Evolutionary conservation across 2,329 filamentous ascomycete genomes (phyloP), one percentile per base, ranked within the genome.

Genomic region (Fusarium guadeloupense): DNA sequence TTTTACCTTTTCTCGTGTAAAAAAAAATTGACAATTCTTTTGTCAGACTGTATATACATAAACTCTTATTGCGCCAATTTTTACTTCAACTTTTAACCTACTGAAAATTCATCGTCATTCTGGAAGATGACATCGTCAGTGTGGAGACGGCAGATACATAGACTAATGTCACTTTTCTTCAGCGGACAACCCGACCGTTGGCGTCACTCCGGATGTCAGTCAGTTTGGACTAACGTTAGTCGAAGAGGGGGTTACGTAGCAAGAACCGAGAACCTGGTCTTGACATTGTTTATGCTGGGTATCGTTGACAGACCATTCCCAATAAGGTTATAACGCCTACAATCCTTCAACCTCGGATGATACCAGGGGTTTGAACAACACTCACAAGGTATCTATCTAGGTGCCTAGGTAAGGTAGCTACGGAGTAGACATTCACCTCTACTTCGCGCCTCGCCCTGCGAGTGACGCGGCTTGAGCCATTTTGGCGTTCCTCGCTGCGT

Each of bases 361-460:
- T 43, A 62, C 28, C 41, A n/a, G n/a, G 46, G 26, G 35, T 42
- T 54, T 38, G 17, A 50, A 50, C 43, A 20, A 41, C 43, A 44
- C 34, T 48, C 37, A 13, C 38, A 31, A 35, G 30, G 20, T 47
- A 49, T 54, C 54, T 59, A 40, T 25, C 54, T 59, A 33, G 52
- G 13, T 6, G 10, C 23, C 23, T 25, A 8, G 23, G 10, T 9
- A 25, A 25, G 23, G 23, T 25, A 25, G 23, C 23, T 25, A 25
- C 10, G 7, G 10, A 25, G 23, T n/a, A 31, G 28, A 31, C 16
- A 16, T 28, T 30, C 21, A 40, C 46, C 30, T 39, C 40, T 65
- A 87, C 67, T 77, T 83, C 7, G 84, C 84, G 33, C 84, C 85
- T 69, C 85, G 79, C 5, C 85, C 85, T 31, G 80, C 82, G 47